Percentiles rank a stretch among this genome's conserved stretches.
These are phyloP conservation scores for Marsdenia floribunda DNA, from an alignment of 257 asterid species.

Conservation along the genomic window DNA sequence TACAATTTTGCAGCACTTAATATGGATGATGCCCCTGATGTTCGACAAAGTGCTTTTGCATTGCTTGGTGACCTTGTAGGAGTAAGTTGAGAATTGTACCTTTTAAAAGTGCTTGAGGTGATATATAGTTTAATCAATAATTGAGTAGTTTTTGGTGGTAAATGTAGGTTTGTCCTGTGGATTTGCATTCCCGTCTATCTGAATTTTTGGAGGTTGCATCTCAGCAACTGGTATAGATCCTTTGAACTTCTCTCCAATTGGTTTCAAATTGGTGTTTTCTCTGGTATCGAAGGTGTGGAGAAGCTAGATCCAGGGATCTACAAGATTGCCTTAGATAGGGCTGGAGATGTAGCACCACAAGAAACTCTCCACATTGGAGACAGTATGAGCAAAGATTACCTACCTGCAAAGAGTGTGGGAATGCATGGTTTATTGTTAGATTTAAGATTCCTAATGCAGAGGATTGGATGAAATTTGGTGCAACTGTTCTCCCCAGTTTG, in stretches of 20 bases:
- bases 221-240: constrained; percentile 70
- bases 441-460: constrained; percentile 70
- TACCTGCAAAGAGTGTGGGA: constrained; percentile 74
- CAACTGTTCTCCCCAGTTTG: constrained; percentile 71
- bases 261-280: constrained; percentile 68
- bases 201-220: constrained; percentile 86
- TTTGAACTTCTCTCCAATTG: constrained; percentile 3
- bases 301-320: constrained; percentile 80
- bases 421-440: constrained; percentile 76
- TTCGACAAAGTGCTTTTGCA: constrained; percentile 98
- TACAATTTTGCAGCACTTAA: constrained; percentile 73
- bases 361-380: constrained; percentile 91
- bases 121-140: neutral
- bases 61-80: constrained; percentile 97
- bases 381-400: constrained; percentile 76
- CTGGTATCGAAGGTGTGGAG: constrained; percentile 91
- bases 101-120: neutral
- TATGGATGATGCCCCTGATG: constrained; percentile 90
- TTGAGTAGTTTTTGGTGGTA: constrained; percentile 4
- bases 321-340: constrained; percentile 79
- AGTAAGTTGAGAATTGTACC: constrained; percentile 39
- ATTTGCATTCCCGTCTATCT: constrained; percentile 54
- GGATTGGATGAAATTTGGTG: constrained; percentile 80
- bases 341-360: constrained; percentile 70
- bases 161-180: constrained; percentile 43